Percentiles rank a stretch among this genome's conserved stretches.
Conservation (phyloP, 352 stramenopile genomes). For the Elongisporangium undulatum region DNA sequence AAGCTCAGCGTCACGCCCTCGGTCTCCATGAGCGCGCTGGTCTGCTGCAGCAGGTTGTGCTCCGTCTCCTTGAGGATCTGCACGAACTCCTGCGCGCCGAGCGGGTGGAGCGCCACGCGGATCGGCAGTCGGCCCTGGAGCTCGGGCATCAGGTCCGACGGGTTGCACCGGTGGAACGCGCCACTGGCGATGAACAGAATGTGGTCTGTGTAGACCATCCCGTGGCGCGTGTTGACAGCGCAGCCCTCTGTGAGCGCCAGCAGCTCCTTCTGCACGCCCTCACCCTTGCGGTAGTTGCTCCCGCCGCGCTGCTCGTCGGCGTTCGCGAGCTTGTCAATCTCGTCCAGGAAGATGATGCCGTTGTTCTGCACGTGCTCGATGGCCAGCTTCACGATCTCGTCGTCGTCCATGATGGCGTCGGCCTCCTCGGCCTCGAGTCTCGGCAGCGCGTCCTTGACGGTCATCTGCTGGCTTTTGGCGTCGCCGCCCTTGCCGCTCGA, state of each 20-base stretch:
- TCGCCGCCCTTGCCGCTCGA: conserved; percentile 15
- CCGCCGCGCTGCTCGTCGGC: conserved; percentile 87
- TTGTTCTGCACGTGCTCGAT: conserved; percentile 94
- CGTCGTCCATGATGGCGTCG: conserved; percentile 68
- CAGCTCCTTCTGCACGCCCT: conserved; percentile 98
- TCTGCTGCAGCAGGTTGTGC: conserved; percentile 95
- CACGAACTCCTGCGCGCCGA: conserved; percentile 97
- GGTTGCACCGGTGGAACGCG: conserved; percentile 97
- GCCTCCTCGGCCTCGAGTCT: conserved; percentile 71
- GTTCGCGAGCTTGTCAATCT: conserved; percentile 98
- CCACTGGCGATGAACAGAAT: conserved; percentile 98
- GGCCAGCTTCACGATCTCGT: conserved; percentile 67
- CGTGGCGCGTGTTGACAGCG: conserved; percentile 91
- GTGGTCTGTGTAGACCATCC: conserved; percentile 97
- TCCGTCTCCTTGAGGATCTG: conserved; percentile 97
- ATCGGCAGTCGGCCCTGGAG: conserved; percentile 98
- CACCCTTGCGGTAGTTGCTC: conserved; percentile 87
- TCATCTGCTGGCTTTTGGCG: conserved; percentile 54
- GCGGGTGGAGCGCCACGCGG: conserved; percentile 94
- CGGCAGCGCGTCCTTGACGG: conserved; percentile 65
- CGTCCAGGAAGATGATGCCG: conserved; percentile 99
- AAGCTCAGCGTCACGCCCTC: conserved; percentile 95
- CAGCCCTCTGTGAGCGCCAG: conserved; percentile 98
- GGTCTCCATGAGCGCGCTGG: conserved; percentile 94
- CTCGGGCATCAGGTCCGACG: conserved; percentile 97